phyloP scores from a whole-genome alignment of 768 basidiomycete genomes.

The Nidularia sp. region DNA sequence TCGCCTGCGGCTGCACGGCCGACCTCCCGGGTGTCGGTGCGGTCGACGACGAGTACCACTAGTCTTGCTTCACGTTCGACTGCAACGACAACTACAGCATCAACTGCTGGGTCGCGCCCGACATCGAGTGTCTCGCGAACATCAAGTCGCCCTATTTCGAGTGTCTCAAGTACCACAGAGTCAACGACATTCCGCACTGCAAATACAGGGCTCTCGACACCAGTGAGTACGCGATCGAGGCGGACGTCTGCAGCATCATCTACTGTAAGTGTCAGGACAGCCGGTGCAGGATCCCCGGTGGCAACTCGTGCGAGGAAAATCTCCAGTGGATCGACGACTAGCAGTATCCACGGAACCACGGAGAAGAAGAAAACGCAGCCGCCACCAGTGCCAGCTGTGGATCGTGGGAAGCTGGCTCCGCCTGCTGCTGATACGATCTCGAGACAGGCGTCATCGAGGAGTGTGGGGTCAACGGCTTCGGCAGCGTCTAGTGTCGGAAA shows the following conservation, averaged over 20 bases:
- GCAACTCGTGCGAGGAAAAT: conserved; percentile 16
- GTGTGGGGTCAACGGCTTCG: conserved; percentile 14
- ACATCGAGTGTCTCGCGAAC: background rate
- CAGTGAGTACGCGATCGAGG: conserved; percentile 17
- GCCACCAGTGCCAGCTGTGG: conserved; percentile 17
- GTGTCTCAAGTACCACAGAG: conserved; percentile 9
- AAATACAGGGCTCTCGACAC: conserved; percentile 22
- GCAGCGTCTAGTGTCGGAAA: conserved; percentile 7
- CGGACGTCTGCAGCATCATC: conserved; percentile 26
- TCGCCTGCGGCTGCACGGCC: conserved; percentile 4
- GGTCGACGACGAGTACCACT: background rate
- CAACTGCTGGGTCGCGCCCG: background rate
- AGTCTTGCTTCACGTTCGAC: background rate
- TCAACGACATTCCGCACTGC: conserved; percentile 41
- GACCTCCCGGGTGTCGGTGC: background rate
- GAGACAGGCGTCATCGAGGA: conserved; percentile 13
- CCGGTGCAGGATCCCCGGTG: conserved; percentile 5
- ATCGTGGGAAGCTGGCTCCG: conserved; percentile 25
- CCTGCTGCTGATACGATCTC: conserved; percentile 13
- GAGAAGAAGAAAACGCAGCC: conserved; percentile 15
- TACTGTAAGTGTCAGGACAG: conserved; percentile 8
- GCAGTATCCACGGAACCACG: conserved; percentile 6
- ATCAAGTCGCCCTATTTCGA: conserved; percentile 5
- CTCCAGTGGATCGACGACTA: conserved; percentile 12
- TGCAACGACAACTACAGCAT: background rate